These are phyloP conservation scores for Yarrowia divulgata DNA, from an alignment of 805 yeast genomes.

Conservation along the genomic window DNA sequence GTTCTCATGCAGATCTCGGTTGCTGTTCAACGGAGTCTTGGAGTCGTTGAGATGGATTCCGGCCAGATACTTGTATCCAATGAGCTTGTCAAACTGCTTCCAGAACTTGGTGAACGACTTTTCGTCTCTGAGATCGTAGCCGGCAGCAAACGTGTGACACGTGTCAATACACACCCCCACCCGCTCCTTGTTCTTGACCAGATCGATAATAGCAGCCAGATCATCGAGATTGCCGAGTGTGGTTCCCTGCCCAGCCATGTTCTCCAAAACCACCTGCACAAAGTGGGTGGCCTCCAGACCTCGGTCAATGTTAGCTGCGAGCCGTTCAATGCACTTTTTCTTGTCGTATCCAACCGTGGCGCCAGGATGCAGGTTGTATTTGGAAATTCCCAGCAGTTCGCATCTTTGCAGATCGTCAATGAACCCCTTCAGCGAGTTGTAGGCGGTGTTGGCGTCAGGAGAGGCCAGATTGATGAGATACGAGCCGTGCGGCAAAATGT, in stretches of 20 bases:
- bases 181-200: slow-evolving; percentile 79
- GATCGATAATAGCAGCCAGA: slow-evolving; percentile 71
- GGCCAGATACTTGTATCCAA: slow-evolving; percentile 77
- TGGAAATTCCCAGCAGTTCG: slow-evolving; percentile 81
- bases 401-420: slow-evolving; percentile 88
- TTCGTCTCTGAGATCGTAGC: slow-evolving; percentile 79
- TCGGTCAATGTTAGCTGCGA: slow-evolving; percentile 80
- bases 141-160: slow-evolving; percentile 96
- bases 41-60: slow-evolving; percentile 94
- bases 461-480: slow-evolving; percentile 92
- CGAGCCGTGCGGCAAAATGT: slow-evolving; percentile 92
- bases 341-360: slow-evolving; percentile 80
- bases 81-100: slow-evolving; percentile 71
- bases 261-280: slow-evolving; percentile 90
- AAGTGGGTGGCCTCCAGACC: slow-evolving; percentile 76
- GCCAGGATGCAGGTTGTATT: slow-evolving; percentile 89
- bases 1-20: slow-evolving; percentile 88
- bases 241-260: slow-evolving; percentile 98
- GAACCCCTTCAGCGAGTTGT: slow-evolving; percentile 76
- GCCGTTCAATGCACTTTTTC: slow-evolving; percentile 63
- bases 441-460: slow-evolving; percentile 81
- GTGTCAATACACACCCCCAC: slow-evolving; percentile 98
- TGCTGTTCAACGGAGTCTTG: slow-evolving; percentile 89
- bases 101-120: slow-evolving; percentile 71
- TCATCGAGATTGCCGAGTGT: slow-evolving; percentile 85